Conservation (phyloP, 371 early-diverging fungal genomes). For the Zancudomyces culisetae region DNA sequence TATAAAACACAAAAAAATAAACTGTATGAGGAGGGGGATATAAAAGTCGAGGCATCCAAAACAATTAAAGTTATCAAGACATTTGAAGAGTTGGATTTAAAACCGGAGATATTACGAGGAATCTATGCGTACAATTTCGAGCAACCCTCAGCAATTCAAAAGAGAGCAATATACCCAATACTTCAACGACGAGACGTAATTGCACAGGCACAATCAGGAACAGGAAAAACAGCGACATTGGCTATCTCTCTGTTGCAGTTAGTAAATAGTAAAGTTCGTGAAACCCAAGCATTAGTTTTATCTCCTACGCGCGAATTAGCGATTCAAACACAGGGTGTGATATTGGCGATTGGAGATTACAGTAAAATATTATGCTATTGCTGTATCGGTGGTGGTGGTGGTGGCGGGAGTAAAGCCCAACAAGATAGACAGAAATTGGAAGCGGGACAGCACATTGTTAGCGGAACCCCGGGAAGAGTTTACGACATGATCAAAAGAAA, state of each 20-base stretch:
- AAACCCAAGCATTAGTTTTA: constrained; percentile 93
- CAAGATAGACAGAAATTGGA: constrained; percentile 84
- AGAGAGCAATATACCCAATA: constrained; percentile 90
- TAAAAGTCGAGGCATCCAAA: constrained; percentile 25
- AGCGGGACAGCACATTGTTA: constrained; percentile 83
- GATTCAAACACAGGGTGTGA: constrained; percentile 85
- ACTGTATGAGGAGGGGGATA: too few relatives aligned
- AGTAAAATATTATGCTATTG: constrained; percentile 87
- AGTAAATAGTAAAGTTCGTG: constrained; percentile 61
- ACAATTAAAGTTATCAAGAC: constrained; percentile 39
- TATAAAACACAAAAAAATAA: too few relatives aligned
- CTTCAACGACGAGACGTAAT: constrained; percentile 89
- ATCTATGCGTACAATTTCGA: constrained; percentile 64
- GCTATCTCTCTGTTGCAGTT: constrained; percentile 93
- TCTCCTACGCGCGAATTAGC: constrained; percentile 99
- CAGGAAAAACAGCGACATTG: constrained; percentile 99
- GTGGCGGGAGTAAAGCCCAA: constrained; percentile 79
- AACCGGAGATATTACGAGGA: constrained; percentile 68
- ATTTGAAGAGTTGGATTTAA: constrained; percentile 71
- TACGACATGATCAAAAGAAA: constrained; percentile 95
- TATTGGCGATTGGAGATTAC: constrained; percentile 81
- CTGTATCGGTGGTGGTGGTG: constrained; percentile 96
- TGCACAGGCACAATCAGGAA: constrained; percentile 99
- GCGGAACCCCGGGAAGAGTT: constrained; percentile 99
- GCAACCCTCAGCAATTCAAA: constrained; percentile 91